These are phyloP conservation scores for Erysimum pusillum DNA, from an alignment of 441 rosid species.

Conservation along the genomic window DNA sequence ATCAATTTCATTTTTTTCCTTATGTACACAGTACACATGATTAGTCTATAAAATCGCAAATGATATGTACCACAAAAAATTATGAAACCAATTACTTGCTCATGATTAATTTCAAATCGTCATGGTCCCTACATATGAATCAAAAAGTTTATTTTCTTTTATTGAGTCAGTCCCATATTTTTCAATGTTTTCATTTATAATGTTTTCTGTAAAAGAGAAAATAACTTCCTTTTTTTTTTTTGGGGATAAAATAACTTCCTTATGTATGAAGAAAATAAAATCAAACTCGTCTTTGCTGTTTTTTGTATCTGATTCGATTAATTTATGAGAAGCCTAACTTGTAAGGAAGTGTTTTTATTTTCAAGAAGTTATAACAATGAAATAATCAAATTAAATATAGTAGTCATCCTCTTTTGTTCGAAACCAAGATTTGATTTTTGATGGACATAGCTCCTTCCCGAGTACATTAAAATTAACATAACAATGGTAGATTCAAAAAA, in stretches of 20 bases:
- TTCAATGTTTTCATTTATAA: background rate
- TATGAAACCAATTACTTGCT: conserved; percentile 1
- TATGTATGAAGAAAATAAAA: background rate
- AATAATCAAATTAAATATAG: background rate
- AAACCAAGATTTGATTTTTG: background rate
- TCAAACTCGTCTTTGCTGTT: background rate
- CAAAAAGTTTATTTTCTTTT: background rate
- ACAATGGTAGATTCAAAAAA: background rate
- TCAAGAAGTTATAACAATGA: background rate
- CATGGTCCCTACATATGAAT: background rate
- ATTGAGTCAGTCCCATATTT: background rate
- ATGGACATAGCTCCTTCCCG: background rate
- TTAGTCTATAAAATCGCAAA: conserved; percentile 13
- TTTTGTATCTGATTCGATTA: background rate
- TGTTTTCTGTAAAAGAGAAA: background rate
- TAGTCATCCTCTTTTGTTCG: background rate
- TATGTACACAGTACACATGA: conserved; percentile 20
- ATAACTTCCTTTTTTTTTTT: background rate
- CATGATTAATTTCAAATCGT: background rate
- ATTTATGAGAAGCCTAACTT: background rate
- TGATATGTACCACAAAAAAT: background rate
- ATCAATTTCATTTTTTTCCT: background rate
- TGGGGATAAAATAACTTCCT: background rate
- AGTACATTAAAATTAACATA: background rate
- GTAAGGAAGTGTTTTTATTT: background rate